These are phyloP conservation scores for Plantago coronopus DNA, from an alignment of 305 asterid species.

Conservation along the genomic window DNA sequence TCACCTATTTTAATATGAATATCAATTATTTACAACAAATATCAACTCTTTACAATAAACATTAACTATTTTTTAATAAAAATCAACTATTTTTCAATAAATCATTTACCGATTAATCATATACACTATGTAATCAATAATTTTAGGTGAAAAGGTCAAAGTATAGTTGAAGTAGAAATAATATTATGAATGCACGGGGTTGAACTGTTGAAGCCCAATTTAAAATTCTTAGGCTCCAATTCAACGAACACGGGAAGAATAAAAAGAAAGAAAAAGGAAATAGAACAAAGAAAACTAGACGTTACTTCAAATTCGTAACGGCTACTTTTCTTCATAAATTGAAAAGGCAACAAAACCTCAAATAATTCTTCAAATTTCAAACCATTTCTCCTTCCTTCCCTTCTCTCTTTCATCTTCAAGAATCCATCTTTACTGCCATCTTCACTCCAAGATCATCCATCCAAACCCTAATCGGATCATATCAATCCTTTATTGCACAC, in stretches of 20 bases:
- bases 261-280: background rate
- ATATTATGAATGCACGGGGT: too few species aligned
- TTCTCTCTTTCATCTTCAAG: background rate
- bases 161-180: too few species aligned
- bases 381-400: background rate
- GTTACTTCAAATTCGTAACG: slow-evolving; percentile 43
- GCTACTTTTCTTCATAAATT: slow-evolving; percentile 36
- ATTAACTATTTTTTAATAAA: too few species aligned
- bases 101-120: too few species aligned
- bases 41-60: too few species aligned
- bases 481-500: background rate
- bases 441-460: slow-evolving; percentile 1
- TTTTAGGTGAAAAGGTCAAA: too few species aligned
- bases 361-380: slow-evolving; percentile 6
- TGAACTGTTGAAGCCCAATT: background rate
- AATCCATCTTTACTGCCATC: background rate
- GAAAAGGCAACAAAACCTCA: background rate
- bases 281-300: slow-evolving; percentile 27
- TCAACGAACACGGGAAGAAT: background rate
- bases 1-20: too few species aligned
- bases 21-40: too few species aligned
- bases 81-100: too few species aligned
- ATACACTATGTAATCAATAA: too few species aligned
- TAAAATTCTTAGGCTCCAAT: background rate
- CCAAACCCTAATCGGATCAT: background rate